Conservation (phyloP, 2,329 filamentous ascomycete genomes). For the Neonectria coccinea region DNA sequence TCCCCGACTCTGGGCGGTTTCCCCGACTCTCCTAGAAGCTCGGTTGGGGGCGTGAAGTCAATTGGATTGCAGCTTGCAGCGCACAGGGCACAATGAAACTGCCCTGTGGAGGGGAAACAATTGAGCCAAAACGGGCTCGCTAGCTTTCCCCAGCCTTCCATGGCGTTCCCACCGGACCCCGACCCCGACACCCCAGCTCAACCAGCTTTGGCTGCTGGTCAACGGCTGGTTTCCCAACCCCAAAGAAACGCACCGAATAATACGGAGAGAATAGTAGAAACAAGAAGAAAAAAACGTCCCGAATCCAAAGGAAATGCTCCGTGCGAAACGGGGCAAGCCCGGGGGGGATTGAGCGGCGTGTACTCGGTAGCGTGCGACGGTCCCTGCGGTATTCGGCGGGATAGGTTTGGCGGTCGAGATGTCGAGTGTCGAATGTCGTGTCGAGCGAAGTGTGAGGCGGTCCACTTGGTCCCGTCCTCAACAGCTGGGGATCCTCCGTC, state of each 20-base stretch:
- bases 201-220: constrained; percentile 26
- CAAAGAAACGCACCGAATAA: constrained; percentile 25
- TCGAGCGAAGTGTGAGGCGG: constrained; percentile 22
- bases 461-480: constrained; percentile 46
- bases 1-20: constrained; percentile 11
- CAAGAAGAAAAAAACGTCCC: constrained; percentile 11
- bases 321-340: constrained; percentile 9
- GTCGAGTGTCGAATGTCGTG: constrained; percentile 42
- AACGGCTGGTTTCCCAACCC: constrained; percentile 18
- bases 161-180: constrained; percentile 17
- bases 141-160: constrained; percentile 21
- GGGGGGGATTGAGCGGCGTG: constrained; percentile 28
- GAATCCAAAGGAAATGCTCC: constrained; percentile 23
- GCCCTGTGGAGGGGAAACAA: background rate
- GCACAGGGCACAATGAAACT: background rate
- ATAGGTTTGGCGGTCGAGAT: constrained; percentile 27
- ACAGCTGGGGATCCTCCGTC: constrained; percentile 39
- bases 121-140: background rate
- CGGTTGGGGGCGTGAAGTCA: constrained; percentile 6
- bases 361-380: constrained; percentile 29
- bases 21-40: constrained; percentile 26
- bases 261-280: background rate
- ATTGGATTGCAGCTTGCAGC: constrained; percentile 1
- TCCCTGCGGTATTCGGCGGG: constrained; percentile 42
- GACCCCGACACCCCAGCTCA: constrained; percentile 20